Conservation (phyloP, 2,329 filamentous ascomycete species). For the Calonectria crousiana region DNA sequence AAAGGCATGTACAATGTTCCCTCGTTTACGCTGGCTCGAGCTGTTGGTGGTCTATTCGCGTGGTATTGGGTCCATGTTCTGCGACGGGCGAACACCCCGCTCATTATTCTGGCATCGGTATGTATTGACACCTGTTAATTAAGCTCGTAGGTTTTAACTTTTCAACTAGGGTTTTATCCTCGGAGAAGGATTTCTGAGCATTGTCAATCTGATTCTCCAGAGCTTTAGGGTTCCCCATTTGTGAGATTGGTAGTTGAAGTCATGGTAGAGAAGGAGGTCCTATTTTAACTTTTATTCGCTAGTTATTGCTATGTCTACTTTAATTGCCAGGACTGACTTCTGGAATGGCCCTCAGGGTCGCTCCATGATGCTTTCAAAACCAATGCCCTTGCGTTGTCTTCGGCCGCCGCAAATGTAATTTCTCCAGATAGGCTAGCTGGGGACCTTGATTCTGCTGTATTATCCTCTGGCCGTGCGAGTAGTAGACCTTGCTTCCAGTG, state of each 20-base stretch:
- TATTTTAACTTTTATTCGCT: neutral
- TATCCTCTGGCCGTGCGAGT: conserved; percentile 72
- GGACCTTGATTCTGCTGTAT: conserved; percentile 60
- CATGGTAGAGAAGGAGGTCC: neutral
- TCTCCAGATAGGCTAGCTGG: conserved; percentile 73
- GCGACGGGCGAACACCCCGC: conserved; percentile 73
- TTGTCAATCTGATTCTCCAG: conserved; percentile 87
- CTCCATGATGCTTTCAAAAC: conserved; percentile 75
- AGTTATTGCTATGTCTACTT: conserved; percentile 47
- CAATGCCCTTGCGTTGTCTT: conserved; percentile 77
- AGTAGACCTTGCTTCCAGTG: conserved; percentile 93
- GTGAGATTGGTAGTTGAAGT: conserved; percentile 46
- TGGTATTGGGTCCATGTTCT: conserved; percentile 79
- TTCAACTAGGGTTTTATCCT: conserved; percentile 80
- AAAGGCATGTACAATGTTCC: conserved; percentile 96
- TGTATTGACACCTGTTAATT: conserved; percentile 41
- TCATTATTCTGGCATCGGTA: conserved; percentile 87
- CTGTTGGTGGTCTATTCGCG: conserved; percentile 79
- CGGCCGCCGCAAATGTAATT: conserved; percentile 77
- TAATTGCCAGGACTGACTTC: conserved; percentile 64
- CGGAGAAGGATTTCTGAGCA: conserved; percentile 91
- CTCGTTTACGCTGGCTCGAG: conserved; percentile 91
- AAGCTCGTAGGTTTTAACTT: conserved; percentile 21
- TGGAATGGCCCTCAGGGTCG: conserved; percentile 54
- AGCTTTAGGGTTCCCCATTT: conserved; percentile 82